Percentiles rank a stretch among this genome's conserved stretches.
These are phyloP conservation scores for Nakazawaea ernobii DNA, from an alignment of 805 yeast genomes.

Conservation along the genomic window DNA sequence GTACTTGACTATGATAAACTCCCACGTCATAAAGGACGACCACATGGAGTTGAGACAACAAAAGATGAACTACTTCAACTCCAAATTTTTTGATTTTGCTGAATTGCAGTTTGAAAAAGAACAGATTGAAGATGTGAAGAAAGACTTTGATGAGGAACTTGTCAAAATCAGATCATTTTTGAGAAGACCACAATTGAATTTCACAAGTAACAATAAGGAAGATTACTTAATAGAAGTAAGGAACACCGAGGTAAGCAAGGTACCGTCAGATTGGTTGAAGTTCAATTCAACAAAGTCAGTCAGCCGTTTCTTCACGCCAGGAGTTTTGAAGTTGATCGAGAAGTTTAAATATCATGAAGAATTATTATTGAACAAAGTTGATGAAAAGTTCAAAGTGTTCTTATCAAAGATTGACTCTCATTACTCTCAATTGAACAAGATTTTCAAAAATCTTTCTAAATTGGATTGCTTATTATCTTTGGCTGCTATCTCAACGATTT, in stretches of 20 bases:
- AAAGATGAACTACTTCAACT: conserved; percentile 37
- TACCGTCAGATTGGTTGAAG: conserved; percentile 77
- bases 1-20: conserved; percentile 45
- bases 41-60: conserved; percentile 36
- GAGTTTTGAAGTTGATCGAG: conserved; percentile 43
- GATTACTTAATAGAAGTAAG: conserved; percentile 76
- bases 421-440: conserved; percentile 31
- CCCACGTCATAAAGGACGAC: conserved; percentile 46
- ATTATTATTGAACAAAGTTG: conserved; percentile 37
- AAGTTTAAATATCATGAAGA: conserved; percentile 58
- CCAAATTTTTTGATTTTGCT: conserved; percentile 33
- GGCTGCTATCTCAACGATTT: conserved; percentile 50
- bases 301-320: conserved; percentile 69
- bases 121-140: conserved; percentile 38
- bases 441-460: conserved; percentile 43
- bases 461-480: conserved; percentile 68
- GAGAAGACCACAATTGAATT: conserved; percentile 53
- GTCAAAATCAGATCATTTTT: conserved; percentile 35
- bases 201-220: conserved; percentile 51
- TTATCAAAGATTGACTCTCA: conserved; percentile 31
- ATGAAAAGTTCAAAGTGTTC: conserved; percentile 39
- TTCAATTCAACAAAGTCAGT: conserved; percentile 64
- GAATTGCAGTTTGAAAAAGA: conserved; percentile 32
- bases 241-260: conserved; percentile 43
- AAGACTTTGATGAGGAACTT: conserved; percentile 49